These are phyloP conservation scores for Closterium sp. DNA, from an alignment of 139 green algal genomes.

Conservation along the genomic window DNA sequence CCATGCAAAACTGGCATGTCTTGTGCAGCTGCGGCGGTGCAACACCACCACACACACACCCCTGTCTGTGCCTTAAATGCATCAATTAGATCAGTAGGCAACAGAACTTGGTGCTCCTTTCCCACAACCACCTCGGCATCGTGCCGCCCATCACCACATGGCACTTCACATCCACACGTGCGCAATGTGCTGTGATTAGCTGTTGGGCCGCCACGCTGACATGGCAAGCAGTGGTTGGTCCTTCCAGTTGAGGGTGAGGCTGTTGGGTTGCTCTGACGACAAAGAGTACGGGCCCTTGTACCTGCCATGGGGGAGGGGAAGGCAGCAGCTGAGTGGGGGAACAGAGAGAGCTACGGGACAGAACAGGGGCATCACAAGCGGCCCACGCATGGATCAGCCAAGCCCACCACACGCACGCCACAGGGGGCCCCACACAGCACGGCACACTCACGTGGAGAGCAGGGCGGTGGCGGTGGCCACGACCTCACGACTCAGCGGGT, in stretches of 20 bases:
- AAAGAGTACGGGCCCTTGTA: background rate
- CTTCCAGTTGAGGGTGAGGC: conserved; percentile 34
- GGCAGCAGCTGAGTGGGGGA: background rate
- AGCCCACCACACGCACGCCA: background rate
- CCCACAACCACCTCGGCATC: too few species aligned
- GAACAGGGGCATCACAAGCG: background rate
- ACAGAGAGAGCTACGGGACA: background rate
- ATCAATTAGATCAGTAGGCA: too few species aligned
- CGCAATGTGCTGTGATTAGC: too few species aligned
- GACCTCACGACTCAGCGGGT: background rate
- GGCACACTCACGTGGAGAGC: conserved; percentile 14
- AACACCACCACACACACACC: too few species aligned
- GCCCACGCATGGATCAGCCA: background rate
- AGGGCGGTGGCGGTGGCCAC: conserved; percentile 17
- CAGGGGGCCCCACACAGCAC: background rate
- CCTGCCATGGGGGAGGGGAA: background rate
- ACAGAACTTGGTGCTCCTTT: too few species aligned
- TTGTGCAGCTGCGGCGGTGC: too few species aligned
- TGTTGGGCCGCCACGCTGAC: conserved; percentile 31
- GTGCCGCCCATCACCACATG: too few species aligned
- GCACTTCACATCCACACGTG: too few species aligned
- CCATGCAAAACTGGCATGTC: too few species aligned
- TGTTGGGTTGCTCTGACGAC: background rate
- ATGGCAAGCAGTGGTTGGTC: conserved; percentile 35
- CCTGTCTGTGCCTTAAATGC: too few species aligned